phyloP scores from a whole-genome alignment of 148 eudicot genomes.

The Drosera capensis region DNA sequence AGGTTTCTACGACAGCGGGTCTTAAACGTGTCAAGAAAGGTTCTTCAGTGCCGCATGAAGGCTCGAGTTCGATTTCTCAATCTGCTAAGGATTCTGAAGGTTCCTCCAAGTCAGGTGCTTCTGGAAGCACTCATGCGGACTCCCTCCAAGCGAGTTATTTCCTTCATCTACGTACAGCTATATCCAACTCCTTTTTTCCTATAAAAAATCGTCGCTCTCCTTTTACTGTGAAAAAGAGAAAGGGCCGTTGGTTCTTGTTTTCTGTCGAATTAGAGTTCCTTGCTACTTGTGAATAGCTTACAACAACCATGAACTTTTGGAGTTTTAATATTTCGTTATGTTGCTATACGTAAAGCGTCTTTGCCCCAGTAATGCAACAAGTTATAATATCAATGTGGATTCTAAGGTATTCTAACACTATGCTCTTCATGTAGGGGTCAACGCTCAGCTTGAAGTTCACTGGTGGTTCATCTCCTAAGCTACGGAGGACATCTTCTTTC shows the following conservation, averaged over 20 bases:
- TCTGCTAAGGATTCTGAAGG: constrained; percentile 44
- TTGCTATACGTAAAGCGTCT: too few relatives aligned
- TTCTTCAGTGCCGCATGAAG: constrained; percentile 30
- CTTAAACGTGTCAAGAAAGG: constrained; percentile 74
- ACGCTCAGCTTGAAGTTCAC: constrained; percentile 38
- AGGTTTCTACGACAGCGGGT: constrained; percentile 95
- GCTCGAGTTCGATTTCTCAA: constrained; percentile 32
- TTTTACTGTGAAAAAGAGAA: too few relatives aligned
- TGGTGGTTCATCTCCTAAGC: constrained; percentile 42
- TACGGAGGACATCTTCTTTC: constrained; percentile 78
- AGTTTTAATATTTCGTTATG: too few relatives aligned
- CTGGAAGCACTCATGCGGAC: constrained; percentile 38
- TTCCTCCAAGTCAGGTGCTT: constrained; percentile 46
- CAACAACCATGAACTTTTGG: too few relatives aligned
- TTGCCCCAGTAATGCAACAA: too few relatives aligned
- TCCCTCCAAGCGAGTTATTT: constrained; percentile 40
- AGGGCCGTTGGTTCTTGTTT: too few relatives aligned
- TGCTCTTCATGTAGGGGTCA: constrained; percentile 31
- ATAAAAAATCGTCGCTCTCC: too few relatives aligned
- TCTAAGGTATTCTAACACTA: constrained; percentile 34
- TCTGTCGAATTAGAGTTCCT: too few relatives aligned
- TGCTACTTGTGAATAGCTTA: too few relatives aligned
- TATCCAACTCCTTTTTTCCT: too few relatives aligned
- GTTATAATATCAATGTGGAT: too few relatives aligned
- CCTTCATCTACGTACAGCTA: too few relatives aligned